Base-by-base conservation (phyloP, 2,329 filamentous ascomycete species). In the Talaromyces sp. region DNA sequence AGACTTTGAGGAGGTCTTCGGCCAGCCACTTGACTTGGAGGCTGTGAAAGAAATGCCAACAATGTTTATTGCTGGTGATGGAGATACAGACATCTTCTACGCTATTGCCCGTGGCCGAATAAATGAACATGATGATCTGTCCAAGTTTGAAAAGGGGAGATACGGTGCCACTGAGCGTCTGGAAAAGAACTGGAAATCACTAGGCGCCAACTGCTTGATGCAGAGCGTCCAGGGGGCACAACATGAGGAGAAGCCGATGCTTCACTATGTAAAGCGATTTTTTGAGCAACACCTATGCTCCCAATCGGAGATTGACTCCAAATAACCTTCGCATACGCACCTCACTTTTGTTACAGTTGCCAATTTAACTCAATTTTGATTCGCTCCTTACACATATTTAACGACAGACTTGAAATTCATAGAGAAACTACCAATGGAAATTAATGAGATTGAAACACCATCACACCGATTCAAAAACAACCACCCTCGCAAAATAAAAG, bases 51-150 rank as follows among this genome's bases (percentile, higher is more conserved):
- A n/a, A 4, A 54, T 59, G 27, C 57, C 57, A 21, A 46, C 51
- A 4, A 54, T 59, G 38, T 59, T 59, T 43, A 43, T 59, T n/a
- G 57, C 32, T 5, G 57, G 52, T 12, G 51, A 55, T 38, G 50
- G 19, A 11, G 57, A 56, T 51, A 59, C 41, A n/a, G 57, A 55
- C 31, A 51, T 46, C 2, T 55, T 51, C 38, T 59, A 54, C 35
- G 51, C 38, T 24, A 27, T 43, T 14, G 57, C 57, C 6, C 35
- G 57, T 9, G 57, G 51, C 1, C 46, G 57, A 38, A 52, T 53
- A 27, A 38, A 26, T 19, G 14, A 52, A 2, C 9, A 41, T 4
- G 17, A 26, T 35, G 29, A 21, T 27, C 50, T 51, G 19, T 46
- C 56, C 8, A 57, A 27, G 29, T 57, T 46, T 31, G n/a, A 31